Evolutionary conservation across 1,284 basidiomycete species (phyloP).

Genomic region (Leucoagaricus sp.): DNA sequence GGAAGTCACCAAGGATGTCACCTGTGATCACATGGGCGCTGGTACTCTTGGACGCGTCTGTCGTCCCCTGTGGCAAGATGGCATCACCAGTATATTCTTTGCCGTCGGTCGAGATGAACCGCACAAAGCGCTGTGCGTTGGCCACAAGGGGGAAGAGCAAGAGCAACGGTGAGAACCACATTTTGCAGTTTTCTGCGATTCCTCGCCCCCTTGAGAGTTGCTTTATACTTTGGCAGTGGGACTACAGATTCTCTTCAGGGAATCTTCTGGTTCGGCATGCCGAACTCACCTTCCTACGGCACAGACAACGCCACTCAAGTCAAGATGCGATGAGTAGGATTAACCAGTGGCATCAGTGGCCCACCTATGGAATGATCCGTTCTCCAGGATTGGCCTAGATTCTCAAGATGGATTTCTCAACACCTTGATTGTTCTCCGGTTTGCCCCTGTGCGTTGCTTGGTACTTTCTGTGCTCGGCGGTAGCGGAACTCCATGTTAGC

Average conservation of each 20-base stretch:
- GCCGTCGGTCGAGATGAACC: constrained; percentile 42
- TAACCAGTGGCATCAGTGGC: neutral
- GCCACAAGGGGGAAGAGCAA: constrained; percentile 18
- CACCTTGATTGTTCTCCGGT: neutral
- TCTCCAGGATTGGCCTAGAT: neutral
- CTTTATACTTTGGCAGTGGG: constrained; percentile 7
- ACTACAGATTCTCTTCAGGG: neutral
- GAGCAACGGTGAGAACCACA: constrained; percentile 12
- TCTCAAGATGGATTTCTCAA: neutral
- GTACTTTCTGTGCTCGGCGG: neutral
- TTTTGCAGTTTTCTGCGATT: neutral
- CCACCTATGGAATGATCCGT: neutral
- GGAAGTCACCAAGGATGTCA: constrained; percentile 40
- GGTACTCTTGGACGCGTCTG: constrained; percentile 39
- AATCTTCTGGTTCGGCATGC: neutral
- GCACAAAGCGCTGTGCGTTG: constrained; percentile 39
- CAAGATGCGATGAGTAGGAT: neutral
- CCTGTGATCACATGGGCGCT: constrained; percentile 37
- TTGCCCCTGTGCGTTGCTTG: neutral
- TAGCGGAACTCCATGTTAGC: constrained; percentile 6
- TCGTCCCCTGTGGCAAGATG: constrained; percentile 31
- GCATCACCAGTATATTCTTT: constrained; percentile 41
- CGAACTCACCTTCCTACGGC: neutral
- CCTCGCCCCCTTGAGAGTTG: neutral
- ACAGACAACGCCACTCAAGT: neutral